Base-by-base conservation (phyloP, 805 yeast genomes). In the Maudiozyma barnettii region DNA sequence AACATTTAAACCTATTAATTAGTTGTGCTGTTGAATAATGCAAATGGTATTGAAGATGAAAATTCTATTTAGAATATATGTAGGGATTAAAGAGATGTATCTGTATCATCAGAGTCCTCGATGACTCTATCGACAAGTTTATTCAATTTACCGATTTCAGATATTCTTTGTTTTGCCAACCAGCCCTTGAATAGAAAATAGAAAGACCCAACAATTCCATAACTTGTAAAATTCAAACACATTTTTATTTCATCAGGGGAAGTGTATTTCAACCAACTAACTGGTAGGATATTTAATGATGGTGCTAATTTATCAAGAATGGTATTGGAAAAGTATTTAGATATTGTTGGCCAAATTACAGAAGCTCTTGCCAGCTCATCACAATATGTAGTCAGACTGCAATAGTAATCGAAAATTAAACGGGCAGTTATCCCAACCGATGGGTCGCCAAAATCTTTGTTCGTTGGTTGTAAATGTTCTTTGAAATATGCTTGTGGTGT, bases 201-300 rank as follows among this genome's bases (percentile, higher is more conserved):
- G 9, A 49, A 47, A 1, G 59, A 16, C 9, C 58, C 59, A 1
- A 53, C 46, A 2, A 52, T 12, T 9, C 58, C 59, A 41, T 58
- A 57, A n/a, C 65, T 62, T 1, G 54, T 14, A 30, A 63, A 48
- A 42, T 53, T 60, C 36, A 53, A 58, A n/a, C 52, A 42, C 60
- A 59, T 55, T 18, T 43, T 49, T 16, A 51, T 43, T 35, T 59
- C 60, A 44, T 59, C 50, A 3, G 59, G 58, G 1, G 61, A 48
- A 4, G 18, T 20, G 13, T 29, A 13, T 9, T 16, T 8, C 10
- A 8, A 47, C 35, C 18, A 23, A 8, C 26, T 7, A 10, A 6
- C 29, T n/a, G 29, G 23, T 22, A 18, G 5, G 2, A 9, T 9
- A 12, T 41, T 51, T 12, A 48, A 21, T 44, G 40, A 51, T 9